Conservation (phyloP, 495 filamentous ascomycete species). For the Penicillium herquei region DNA sequence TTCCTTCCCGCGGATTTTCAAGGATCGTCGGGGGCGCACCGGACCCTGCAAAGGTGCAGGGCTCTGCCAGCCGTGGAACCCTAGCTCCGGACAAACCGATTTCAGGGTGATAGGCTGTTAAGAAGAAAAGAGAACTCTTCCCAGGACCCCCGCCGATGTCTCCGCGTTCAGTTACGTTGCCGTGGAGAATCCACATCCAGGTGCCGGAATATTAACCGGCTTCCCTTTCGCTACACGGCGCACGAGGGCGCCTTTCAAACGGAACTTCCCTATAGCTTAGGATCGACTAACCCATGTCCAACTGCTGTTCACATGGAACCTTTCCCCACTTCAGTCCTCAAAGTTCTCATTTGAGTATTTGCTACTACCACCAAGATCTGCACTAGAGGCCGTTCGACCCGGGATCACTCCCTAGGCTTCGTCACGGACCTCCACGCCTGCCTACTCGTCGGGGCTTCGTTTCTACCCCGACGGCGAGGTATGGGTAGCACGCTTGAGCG, state of each 20-base stretch:
- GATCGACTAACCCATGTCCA: slow-evolving; percentile 68
- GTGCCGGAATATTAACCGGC: slow-evolving; percentile 70
- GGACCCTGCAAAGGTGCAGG: slow-evolving; percentile 61
- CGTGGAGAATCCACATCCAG: slow-evolving; percentile 64
- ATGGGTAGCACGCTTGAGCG: slow-evolving; percentile 52
- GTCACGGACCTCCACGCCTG: slow-evolving; percentile 54
- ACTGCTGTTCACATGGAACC: slow-evolving; percentile 69
- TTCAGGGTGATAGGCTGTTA: slow-evolving; percentile 48
- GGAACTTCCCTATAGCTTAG: slow-evolving; percentile 65
- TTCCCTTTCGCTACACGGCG: slow-evolving; percentile 64
- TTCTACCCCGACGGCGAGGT: slow-evolving; percentile 61
- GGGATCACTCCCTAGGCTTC: slow-evolving; percentile 67
- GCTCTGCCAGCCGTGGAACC: slow-evolving; percentile 41
- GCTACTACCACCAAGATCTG: slow-evolving; percentile 74
- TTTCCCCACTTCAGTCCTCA: slow-evolving; percentile 72
- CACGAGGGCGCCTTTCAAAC: slow-evolving; percentile 61
- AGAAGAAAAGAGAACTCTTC: slow-evolving; percentile 35
- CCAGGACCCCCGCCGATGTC: slow-evolving; percentile 51
- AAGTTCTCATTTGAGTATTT: slow-evolving; percentile 77
- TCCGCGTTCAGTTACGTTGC: slow-evolving; percentile 66
- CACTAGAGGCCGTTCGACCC: slow-evolving; percentile 67
- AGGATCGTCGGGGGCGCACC: slow-evolving; percentile 64
- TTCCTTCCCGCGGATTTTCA: slow-evolving; percentile 68
- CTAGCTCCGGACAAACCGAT: slow-evolving; percentile 51
- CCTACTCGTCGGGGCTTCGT: slow-evolving; percentile 55